phyloP scores from a whole-genome alignment of 371 early-diverging fungal species.

The Chytridiales sp. region DNA sequence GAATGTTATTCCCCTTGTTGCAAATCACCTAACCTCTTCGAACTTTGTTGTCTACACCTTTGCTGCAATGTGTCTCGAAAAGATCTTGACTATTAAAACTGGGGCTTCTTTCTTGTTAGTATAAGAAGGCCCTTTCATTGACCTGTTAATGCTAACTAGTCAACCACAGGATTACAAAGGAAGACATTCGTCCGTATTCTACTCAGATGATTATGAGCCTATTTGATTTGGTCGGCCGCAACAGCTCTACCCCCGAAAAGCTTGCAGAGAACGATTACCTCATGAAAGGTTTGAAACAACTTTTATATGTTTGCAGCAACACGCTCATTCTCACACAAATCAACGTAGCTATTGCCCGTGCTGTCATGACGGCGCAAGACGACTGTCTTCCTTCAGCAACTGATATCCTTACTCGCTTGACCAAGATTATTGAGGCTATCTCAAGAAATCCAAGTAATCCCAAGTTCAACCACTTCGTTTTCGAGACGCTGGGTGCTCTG shows the following conservation, averaged over 20 bases:
- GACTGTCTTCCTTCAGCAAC: conserved; percentile 67
- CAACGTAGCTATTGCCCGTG: conserved; percentile 63
- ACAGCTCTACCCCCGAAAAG: conserved; percentile 70
- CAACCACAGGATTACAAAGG: conserved; percentile 65
- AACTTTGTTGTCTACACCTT: conserved; percentile 89
- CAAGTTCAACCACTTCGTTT: conserved; percentile 93
- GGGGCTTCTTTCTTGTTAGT: conserved; percentile 59
- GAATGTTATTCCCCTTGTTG: conserved; percentile 74
- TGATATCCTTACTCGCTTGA: conserved; percentile 69
- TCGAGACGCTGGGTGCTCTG: conserved; percentile 88
- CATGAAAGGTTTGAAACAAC: conserved; percentile 78
- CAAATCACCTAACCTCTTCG: conserved; percentile 74
- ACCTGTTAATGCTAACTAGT: neutral
- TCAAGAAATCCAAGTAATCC: conserved; percentile 96
- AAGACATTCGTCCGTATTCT: conserved; percentile 69
- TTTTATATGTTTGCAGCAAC: neutral
- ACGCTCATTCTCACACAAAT: conserved; percentile 5
- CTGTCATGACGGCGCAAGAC: conserved; percentile 71
- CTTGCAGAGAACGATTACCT: conserved; percentile 94
- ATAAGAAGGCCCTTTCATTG: neutral
- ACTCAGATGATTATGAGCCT: conserved; percentile 68
- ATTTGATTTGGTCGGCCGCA: conserved; percentile 72
- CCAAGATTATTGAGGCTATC: conserved; percentile 75
- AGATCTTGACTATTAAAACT: conserved; percentile 77
- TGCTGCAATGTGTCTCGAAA: conserved; percentile 88